Conservation (phyloP, 2,329 filamentous ascomycete genomes). For the Rosellinia necatrix region DNA sequence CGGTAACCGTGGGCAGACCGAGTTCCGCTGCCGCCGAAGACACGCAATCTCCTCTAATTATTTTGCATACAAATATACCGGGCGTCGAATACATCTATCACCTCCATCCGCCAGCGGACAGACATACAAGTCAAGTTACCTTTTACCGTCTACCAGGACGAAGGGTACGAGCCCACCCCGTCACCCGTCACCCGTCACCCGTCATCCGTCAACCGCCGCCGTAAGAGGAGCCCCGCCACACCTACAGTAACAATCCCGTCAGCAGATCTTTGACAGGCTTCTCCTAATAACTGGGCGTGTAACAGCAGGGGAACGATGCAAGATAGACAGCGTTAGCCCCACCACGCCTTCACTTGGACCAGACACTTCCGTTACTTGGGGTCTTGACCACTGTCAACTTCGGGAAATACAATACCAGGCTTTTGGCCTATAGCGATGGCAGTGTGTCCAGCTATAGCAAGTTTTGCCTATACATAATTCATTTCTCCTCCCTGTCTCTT, state of each 20-base stretch:
- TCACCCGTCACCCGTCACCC: no score
- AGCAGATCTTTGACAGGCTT: constrained; percentile 39
- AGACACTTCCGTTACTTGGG: constrained; percentile 30
- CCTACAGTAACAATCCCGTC: constrained; percentile 40
- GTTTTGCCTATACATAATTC: constrained; percentile 29
- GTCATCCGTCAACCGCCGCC: constrained; percentile 32
- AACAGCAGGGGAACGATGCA: constrained; percentile 34
- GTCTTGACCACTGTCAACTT: constrained; percentile 32
- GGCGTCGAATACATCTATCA: no score
- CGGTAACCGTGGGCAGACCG: background rate
- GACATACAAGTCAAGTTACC: background rate
- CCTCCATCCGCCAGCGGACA: background rate
- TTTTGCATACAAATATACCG: background rate
- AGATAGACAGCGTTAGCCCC: constrained; percentile 36
- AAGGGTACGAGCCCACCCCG: constrained; percentile 19
- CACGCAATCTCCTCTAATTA: background rate
- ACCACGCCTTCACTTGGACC: constrained; percentile 34
- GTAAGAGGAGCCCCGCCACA: constrained; percentile 40
- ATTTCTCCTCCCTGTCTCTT: constrained; percentile 30
- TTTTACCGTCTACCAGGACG: constrained; percentile 2
- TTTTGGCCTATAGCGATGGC: constrained; percentile 22
- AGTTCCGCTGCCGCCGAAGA: background rate
- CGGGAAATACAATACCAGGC: constrained; percentile 32
- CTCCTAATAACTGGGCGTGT: constrained; percentile 36
- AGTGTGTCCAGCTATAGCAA: constrained; percentile 30